phyloP scores from a whole-genome alignment of 257 asterid genomes.

The Osmanthus fragrans region DNA sequence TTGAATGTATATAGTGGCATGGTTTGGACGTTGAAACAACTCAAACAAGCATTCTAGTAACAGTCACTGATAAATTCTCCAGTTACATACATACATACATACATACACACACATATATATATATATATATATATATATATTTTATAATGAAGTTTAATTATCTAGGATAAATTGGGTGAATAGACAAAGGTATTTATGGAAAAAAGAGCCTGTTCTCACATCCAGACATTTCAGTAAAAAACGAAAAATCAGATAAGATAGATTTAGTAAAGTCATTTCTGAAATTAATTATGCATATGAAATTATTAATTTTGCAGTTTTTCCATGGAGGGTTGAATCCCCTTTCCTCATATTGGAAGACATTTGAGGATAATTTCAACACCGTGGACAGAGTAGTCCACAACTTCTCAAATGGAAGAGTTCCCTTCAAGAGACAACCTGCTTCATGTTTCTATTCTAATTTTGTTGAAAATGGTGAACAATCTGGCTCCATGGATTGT shows the following conservation, averaged over 20 bases:
- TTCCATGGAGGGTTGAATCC: slow-evolving; percentile 49
- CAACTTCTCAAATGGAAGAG: slow-evolving; percentile 35
- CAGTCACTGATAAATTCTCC: not conserved
- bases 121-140: not conserved
- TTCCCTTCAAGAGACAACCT: slow-evolving; percentile 40
- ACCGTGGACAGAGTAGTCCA: slow-evolving; percentile 33
- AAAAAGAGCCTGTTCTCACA: not conserved
- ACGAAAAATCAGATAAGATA: not conserved
- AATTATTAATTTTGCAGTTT: slow-evolving; percentile 44
- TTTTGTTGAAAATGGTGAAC: slow-evolving; percentile 32
- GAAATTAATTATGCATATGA: not conserved
- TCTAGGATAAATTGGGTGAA: not conserved
- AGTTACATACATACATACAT: not conserved
- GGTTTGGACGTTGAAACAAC: not conserved
- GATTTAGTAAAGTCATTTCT: not conserved
- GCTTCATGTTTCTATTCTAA: slow-evolving; percentile 36
- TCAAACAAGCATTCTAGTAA: not conserved
- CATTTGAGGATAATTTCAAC: slow-evolving; percentile 44
- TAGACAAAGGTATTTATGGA: not conserved
- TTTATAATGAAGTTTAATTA: not conserved
- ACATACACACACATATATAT: too few species aligned
- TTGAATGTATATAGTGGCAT: not conserved
- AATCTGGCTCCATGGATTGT: slow-evolving; percentile 24
- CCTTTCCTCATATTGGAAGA: slow-evolving; percentile 38
- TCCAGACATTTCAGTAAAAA: not conserved